phyloP scores from a whole-genome alignment of 2,329 filamentous ascomycete species.

The Paramyrothecium sp. region DNA sequence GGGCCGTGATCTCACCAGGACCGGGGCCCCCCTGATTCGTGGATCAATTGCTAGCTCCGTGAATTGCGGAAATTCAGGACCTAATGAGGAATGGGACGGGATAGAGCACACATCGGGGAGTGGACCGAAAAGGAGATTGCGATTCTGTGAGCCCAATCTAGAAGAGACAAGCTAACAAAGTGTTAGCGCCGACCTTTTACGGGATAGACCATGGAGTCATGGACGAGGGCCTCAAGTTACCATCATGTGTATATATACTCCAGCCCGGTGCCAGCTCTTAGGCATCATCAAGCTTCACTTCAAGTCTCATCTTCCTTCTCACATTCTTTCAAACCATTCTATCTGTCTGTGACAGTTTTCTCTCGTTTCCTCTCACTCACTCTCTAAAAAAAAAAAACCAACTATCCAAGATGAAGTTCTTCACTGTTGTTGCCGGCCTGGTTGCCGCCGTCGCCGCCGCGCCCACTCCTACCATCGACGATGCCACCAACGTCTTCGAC shows the following conservation, averaged over 20 bases:
- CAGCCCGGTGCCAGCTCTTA: too few relatives aligned
- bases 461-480: conserved; percentile 17
- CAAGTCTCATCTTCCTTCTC: not conserved
- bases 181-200: too few relatives aligned
- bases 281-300: too few relatives aligned
- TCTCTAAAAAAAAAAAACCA: not conserved
- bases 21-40: not conserved
- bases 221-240: too few relatives aligned
- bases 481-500: conserved; percentile 12
- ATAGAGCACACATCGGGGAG: not conserved
- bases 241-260: not conserved
- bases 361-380: not conserved
- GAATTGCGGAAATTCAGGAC: not conserved
- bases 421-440: conserved; percentile 13
- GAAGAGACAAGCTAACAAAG: not conserved
- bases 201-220: too few relatives aligned
- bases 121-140: not conserved
- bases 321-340: not conserved
- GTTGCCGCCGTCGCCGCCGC: conserved; percentile 16
- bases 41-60: not conserved
- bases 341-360: not conserved
- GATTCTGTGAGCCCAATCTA: not conserved
- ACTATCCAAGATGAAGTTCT: conserved; percentile 12
- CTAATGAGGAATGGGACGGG: not conserved
- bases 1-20: not conserved